These are phyloP conservation scores for Tricholoma furcatifolium DNA, from an alignment of 768 basidiomycete genomes.

Conservation along the genomic window DNA sequence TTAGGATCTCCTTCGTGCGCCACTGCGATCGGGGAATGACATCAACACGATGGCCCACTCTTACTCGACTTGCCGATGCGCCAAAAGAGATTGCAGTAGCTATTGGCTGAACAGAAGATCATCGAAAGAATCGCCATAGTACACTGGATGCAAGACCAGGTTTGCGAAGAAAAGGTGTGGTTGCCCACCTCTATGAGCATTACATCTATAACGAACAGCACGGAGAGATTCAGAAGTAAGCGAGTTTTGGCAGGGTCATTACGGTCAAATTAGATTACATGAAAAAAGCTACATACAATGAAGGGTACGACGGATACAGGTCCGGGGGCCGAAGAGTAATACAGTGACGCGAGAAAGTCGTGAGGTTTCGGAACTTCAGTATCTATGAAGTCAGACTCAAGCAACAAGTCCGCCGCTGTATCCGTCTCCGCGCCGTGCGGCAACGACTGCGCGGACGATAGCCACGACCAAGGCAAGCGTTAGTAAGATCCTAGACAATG, in stretches of 20 bases:
- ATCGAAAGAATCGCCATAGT: too few species aligned
- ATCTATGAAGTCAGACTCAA: background rate
- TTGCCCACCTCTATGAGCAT: background rate
- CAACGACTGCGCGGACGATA: slow-evolving; percentile 56
- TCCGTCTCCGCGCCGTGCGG: slow-evolving; percentile 67
- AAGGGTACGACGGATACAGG: too few species aligned
- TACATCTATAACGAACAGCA: background rate
- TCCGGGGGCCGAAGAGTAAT: background rate
- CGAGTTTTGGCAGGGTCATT: background rate
- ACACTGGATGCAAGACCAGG: background rate
- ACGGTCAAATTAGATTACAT: too few species aligned
- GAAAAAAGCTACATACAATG: too few species aligned
- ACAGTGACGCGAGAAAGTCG: background rate
- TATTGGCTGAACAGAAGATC: too few species aligned
- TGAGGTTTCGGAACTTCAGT: background rate
- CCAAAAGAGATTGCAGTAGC: too few species aligned
- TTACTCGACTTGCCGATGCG: too few species aligned
- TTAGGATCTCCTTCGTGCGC: too few species aligned
- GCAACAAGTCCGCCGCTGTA: slow-evolving; percentile 52
- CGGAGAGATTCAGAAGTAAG: background rate
- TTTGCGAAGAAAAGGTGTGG: background rate
- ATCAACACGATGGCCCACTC: too few species aligned
- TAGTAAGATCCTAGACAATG: slow-evolving; percentile 52
- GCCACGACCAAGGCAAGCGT: slow-evolving; percentile 61
- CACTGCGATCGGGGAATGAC: too few species aligned